These are phyloP conservation scores for Ceratobasidium sp. DNA, from an alignment of 1,284 basidiomycete species.

Conservation along the genomic window DNA sequence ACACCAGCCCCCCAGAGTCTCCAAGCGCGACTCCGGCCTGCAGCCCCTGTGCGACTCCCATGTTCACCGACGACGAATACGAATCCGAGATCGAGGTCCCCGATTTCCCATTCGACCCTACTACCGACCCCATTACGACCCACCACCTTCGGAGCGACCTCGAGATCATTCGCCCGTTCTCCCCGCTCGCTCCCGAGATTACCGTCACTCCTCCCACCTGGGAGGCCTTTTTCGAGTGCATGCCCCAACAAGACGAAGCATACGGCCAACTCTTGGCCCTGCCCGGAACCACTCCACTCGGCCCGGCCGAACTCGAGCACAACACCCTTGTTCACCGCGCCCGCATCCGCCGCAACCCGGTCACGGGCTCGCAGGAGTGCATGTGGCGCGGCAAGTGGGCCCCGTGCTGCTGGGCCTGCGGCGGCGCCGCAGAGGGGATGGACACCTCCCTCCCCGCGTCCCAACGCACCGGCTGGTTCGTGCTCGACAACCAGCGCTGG, in stretches of 20 bases:
- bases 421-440: conserved; percentile 35
- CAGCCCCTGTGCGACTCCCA: conserved; percentile 21
- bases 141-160: conserved; percentile 34
- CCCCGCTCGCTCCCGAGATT: conserved; percentile 25
- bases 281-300: conserved; percentile 28
- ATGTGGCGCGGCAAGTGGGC: conserved; percentile 34
- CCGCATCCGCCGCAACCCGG: conserved; percentile 33
- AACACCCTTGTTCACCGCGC: conserved; percentile 25
- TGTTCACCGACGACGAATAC: conserved; percentile 34
- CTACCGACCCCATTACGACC: conserved; percentile 31
- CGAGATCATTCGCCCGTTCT: conserved; percentile 31
- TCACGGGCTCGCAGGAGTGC: conserved; percentile 31
- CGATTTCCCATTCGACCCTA: conserved; percentile 5
- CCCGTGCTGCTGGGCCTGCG: conserved; percentile 36
- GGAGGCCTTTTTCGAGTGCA: conserved; percentile 33
- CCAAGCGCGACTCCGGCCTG: not conserved
- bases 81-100: not conserved
- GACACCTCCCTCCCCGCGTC: conserved; percentile 32
- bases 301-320: conserved; percentile 35
- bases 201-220: conserved; percentile 32
- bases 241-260: conserved; percentile 36
- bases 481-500: conserved; percentile 36
- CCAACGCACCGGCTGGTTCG: conserved; percentile 37
- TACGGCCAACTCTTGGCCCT: conserved; percentile 31
- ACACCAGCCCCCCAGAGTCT: conserved; percentile 17